Conservation (phyloP, 768 basidiomycete species). For the Serendipita indica region DNA sequence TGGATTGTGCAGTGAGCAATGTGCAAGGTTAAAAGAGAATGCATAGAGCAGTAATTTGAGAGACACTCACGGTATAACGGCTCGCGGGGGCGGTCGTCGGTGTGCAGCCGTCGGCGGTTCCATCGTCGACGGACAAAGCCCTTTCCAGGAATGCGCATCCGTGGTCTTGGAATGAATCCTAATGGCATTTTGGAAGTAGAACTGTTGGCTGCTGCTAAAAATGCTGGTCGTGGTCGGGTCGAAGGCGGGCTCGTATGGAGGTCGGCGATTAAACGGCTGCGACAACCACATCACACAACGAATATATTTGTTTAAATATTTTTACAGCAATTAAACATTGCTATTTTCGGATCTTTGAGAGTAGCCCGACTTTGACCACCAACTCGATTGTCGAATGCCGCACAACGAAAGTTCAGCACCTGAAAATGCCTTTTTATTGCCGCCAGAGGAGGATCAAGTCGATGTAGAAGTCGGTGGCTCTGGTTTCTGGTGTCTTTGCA, state of each 20-base stretch:
- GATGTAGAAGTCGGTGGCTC: slow-evolving; percentile 9
- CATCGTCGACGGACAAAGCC: not conserved
- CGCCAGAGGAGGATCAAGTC: not conserved
- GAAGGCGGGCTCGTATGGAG: too few relatives aligned
- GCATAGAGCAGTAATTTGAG: not conserved
- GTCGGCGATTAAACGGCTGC: too few relatives aligned
- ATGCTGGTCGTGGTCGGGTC: not conserved
- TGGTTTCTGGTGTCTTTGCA: slow-evolving; percentile 12
- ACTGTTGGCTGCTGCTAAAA: not conserved
- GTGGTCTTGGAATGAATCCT: slow-evolving; percentile 3
- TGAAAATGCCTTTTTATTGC: not conserved
- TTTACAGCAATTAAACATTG: too few relatives aligned
- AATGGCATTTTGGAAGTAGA: not conserved
- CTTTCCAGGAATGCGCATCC: slow-evolving; percentile 1
- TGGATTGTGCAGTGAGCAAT: slow-evolving; percentile 1
- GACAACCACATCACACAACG: too few relatives aligned
- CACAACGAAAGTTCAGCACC: too few relatives aligned
- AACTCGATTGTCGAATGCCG: too few relatives aligned
- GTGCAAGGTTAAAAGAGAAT: not conserved
- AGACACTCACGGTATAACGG: not conserved
- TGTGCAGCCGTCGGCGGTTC: slow-evolving; percentile 3
- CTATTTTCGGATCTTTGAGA: too few relatives aligned
- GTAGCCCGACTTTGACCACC: too few relatives aligned
- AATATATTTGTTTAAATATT: too few relatives aligned
- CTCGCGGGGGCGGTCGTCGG: not conserved